Percentiles rank a stretch among this genome's conserved stretches.
These are phyloP conservation scores for Rutidosis leptorrhynchoides DNA, from an alignment of 129 eudicot species.

Conservation along the genomic window DNA sequence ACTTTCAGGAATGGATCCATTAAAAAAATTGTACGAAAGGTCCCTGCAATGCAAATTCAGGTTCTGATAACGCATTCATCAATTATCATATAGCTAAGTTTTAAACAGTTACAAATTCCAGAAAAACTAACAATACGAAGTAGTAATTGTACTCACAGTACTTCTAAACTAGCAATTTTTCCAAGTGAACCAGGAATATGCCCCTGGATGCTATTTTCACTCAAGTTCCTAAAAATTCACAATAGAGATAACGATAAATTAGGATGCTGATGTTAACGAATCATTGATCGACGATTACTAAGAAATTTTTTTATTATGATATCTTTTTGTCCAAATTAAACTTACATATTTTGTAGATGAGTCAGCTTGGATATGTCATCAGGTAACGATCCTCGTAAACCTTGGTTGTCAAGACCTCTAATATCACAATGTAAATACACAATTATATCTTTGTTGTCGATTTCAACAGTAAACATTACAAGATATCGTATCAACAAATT, in stretches of 20 bases:
- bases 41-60: slow-evolving; percentile 53
- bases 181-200: slow-evolving; percentile 81
- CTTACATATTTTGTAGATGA: slow-evolving; percentile 92
- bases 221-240: slow-evolving; percentile 68
- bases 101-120: neutral
- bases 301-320: neutral
- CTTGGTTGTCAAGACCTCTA: slow-evolving; percentile 94
- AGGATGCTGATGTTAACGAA: neutral
- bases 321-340: neutral
- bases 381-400: slow-evolving; percentile 80
- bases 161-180: slow-evolving; percentile 53
- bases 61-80: slow-evolving; percentile 9
- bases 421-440: slow-evolving; percentile 22
- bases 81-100: neutral
- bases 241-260: neutral
- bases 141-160: slow-evolving; percentile 51
- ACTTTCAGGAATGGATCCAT: slow-evolving; percentile 92
- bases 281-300: neutral
- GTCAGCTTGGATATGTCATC: slow-evolving; percentile 64
- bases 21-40: slow-evolving; percentile 78
- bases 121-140: neutral
- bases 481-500: slow-evolving; percentile 2
- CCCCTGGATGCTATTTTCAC: slow-evolving; percentile 88
- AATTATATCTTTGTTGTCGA: neutral
- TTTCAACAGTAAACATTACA: slow-evolving; percentile 3